Conservation (phyloP, 2,329 filamentous ascomycete species). For the Cercospora berteroae region DNA sequence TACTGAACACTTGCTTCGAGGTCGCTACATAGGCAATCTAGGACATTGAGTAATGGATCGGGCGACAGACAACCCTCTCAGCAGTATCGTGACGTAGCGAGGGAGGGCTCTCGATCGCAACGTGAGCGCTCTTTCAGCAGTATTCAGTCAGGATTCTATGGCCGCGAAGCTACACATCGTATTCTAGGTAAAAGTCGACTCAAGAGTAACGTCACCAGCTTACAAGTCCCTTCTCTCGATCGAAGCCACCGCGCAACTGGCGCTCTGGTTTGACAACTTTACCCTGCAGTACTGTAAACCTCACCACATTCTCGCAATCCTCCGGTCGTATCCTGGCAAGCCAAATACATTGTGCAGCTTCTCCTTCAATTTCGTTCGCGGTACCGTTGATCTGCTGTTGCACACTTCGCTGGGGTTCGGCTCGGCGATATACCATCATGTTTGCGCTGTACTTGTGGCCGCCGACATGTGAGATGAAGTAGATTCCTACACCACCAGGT, state of each 20-base stretch:
- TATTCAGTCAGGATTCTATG: not conserved
- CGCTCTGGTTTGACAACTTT: constrained; percentile 87
- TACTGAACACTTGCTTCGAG: not conserved
- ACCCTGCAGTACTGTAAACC: constrained; percentile 85
- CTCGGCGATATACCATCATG: constrained; percentile 80
- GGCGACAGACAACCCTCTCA: not conserved
- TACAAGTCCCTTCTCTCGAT: constrained; percentile 72
- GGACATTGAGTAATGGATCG: not conserved
- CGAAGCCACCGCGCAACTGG: constrained; percentile 87
- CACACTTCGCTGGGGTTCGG: constrained; percentile 36
- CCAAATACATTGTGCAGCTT: constrained; percentile 88
- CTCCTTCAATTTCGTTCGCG: constrained; percentile 43
- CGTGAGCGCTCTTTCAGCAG: not conserved
- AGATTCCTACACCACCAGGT: constrained; percentile 88
- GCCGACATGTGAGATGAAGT: constrained; percentile 94
- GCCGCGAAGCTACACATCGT: not conserved
- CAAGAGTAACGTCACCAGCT: constrained; percentile 66
- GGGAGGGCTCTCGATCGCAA: not conserved
- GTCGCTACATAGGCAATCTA: not conserved
- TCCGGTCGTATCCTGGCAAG: constrained; percentile 78
- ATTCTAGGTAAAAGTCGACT: not conserved
- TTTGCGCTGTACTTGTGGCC: constrained; percentile 97
- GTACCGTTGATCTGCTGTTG: constrained; percentile 34
- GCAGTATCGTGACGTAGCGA: not conserved
- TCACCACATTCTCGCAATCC: constrained; percentile 88